These are phyloP conservation scores for Meyerozyma guilliermondii DNA, from an alignment of 1,139 yeast genomes.

Conservation along the genomic window DNA sequence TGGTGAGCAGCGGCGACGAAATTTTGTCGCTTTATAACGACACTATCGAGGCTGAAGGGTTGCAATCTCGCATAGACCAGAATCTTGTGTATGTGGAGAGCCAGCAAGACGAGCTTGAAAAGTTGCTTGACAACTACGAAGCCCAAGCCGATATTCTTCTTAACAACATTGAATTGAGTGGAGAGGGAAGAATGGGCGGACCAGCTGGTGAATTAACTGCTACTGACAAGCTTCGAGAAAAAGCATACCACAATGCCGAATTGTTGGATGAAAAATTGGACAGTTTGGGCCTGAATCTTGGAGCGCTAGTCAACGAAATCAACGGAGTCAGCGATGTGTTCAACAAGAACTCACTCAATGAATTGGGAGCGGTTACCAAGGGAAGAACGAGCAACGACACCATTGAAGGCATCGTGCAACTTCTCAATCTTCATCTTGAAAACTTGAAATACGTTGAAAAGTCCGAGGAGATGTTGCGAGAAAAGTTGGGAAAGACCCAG, in stretches of 20 bases:
- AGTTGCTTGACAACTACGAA: constrained; percentile 78
- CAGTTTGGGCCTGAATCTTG: constrained; percentile 66
- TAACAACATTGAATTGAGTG: constrained; percentile 32
- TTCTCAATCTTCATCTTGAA: constrained; percentile 84
- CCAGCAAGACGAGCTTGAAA: constrained; percentile 89
- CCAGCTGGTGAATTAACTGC: constrained; percentile 22
- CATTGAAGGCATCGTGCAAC: constrained; percentile 65
- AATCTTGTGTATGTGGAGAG: constrained; percentile 78
- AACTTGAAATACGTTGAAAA: constrained; percentile 84
- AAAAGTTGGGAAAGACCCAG: constrained; percentile 44
- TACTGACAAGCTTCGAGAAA: constrained; percentile 84
- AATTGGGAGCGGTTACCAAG: constrained; percentile 14
- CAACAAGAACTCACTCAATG: constrained; percentile 48
- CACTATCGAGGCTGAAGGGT: constrained; percentile 77
- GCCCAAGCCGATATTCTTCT: constrained; percentile 68
- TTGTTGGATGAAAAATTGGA: constrained; percentile 78
- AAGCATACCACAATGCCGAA: constrained; percentile 87
- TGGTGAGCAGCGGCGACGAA: constrained; percentile 82
- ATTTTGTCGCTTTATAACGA: constrained; percentile 75
- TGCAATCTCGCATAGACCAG: constrained; percentile 83
- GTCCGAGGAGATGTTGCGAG: constrained; percentile 63
- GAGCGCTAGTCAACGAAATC: constrained; percentile 76
- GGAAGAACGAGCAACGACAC: constrained; percentile 10
- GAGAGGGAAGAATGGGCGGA: constrained; percentile 6
- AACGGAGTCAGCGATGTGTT: constrained; percentile 82